Percentiles rank a stretch among this genome's conserved stretches.
These are phyloP conservation scores for Colletotrichum sidae DNA, from an alignment of 2,329 filamentous ascomycete genomes.

Conservation along the genomic window DNA sequence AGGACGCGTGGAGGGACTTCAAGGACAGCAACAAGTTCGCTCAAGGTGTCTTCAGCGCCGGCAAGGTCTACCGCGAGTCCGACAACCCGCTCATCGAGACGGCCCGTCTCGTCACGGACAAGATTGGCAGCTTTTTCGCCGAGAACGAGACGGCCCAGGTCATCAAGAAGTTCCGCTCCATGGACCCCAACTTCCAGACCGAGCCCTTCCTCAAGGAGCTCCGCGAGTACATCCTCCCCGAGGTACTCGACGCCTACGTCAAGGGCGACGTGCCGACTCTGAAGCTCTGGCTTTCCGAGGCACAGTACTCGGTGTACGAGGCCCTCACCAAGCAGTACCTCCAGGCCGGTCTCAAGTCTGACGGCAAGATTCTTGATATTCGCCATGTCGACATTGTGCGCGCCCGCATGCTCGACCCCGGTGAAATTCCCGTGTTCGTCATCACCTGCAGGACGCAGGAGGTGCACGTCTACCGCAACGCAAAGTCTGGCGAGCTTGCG, in stretches of 20 bases:
- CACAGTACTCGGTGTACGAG: constrained; percentile 96
- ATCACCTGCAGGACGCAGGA: constrained; percentile 97
- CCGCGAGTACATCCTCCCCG: constrained; percentile 96
- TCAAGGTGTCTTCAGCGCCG: constrained; percentile 88
- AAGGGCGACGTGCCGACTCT: constrained; percentile 93
- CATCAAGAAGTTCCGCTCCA: constrained; percentile 96
- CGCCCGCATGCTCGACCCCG: constrained; percentile 84
- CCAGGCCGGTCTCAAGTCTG: constrained; percentile 90
- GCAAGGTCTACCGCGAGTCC: constrained; percentile 91
- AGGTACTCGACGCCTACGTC: constrained; percentile 97
- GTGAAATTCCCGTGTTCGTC: constrained; percentile 94
- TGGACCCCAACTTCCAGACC: constrained; percentile 94
- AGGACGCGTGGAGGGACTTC: constrained; percentile 98
- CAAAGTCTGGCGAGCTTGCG: constrained; percentile 88
- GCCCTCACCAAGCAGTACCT: constrained; percentile 98
- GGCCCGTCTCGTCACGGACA: constrained; percentile 92
- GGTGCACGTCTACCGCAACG: constrained; percentile 95
- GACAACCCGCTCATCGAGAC: constrained; percentile 96
- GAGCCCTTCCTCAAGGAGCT: constrained; percentile 96
- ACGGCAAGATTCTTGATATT: constrained; percentile 95
- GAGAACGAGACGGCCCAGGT: constrained; percentile 98
- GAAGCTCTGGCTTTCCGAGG: constrained; percentile 95
- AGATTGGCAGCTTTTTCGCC: constrained; percentile 94
- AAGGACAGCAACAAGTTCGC: constrained; percentile 89
- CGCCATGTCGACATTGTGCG: constrained; percentile 89